A percentile compares a stretch with the other conserved stretches of the same genome.
Evolutionary conservation across 768 basidiomycete species (phyloP).

Genomic region (Sporobolomyces pararoseus): DNA sequence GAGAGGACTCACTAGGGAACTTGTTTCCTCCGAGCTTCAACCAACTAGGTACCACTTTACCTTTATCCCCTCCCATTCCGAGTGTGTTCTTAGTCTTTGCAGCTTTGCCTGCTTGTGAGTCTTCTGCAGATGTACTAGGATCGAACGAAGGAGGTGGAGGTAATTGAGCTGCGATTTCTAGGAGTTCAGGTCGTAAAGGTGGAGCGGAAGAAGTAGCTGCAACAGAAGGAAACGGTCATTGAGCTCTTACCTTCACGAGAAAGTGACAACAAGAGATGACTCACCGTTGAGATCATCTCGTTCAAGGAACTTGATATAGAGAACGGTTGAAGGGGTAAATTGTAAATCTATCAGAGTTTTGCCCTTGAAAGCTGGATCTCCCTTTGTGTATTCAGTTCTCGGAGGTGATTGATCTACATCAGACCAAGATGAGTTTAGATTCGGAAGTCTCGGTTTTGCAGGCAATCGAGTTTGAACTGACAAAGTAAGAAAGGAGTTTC

Average conservation of each 20-base stretch:
- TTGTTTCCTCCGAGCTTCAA: constrained; percentile 19
- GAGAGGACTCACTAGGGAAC: not conserved
- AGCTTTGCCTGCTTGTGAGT: constrained; percentile 6
- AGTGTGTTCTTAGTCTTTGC: constrained; percentile 17
- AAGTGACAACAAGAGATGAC: not conserved
- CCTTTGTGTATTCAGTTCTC: constrained; percentile 74
- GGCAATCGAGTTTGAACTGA: no score
- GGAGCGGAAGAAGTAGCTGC: constrained; percentile 55
- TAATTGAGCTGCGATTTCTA: constrained; percentile 63
- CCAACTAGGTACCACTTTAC: constrained; percentile 31
- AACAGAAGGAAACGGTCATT: not conserved
- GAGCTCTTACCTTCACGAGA: no score
- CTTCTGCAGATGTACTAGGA: not conserved
- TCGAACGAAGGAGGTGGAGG: constrained; percentile 58
- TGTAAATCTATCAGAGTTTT: constrained; percentile 65
- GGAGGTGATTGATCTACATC: constrained; percentile 71
- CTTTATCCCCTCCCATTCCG: constrained; percentile 19
- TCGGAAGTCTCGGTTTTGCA: no score
- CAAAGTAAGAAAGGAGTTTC: constrained; percentile 79
- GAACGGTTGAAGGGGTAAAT: constrained; percentile 72
- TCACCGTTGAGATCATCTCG: constrained; percentile 48
- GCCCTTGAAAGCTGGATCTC: constrained; percentile 68
- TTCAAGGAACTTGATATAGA: constrained; percentile 71
- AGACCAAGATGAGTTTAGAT: no score
- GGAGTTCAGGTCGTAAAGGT: constrained; percentile 61